These are phyloP conservation scores for Orobanche coerulescens DNA, from an alignment of 257 asterid species.

Conservation along the genomic window DNA sequence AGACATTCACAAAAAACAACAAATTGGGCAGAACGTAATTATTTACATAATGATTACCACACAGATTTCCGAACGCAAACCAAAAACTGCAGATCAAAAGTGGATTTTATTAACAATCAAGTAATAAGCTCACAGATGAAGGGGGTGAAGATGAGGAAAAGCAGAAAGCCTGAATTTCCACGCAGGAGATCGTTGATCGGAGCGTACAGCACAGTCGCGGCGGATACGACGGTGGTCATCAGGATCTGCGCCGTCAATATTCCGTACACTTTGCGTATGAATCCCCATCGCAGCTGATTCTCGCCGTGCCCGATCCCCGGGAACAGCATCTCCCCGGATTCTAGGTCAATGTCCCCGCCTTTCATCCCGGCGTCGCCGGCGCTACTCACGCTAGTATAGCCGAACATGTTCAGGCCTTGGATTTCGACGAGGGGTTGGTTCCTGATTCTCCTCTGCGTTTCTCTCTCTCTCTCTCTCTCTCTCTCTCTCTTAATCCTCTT, in stretches of 20 bases:
- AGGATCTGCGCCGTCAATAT: constrained; percentile 86
- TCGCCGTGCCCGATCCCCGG: constrained; percentile 96
- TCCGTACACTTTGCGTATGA: constrained; percentile 91
- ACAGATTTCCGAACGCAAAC: neutral
- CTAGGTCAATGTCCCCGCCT: constrained; percentile 38
- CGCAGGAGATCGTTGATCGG: constrained; percentile 80
- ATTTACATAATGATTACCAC: neutral
- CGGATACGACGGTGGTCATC: constrained; percentile 56
- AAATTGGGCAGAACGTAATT: neutral
- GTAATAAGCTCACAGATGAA: constrained; percentile 53
- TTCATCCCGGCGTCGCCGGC: constrained; percentile 32
- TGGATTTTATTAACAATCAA: neutral
- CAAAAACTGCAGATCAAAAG: constrained; percentile 3
- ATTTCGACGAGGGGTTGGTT: constrained; percentile 16
- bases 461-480: constrained; percentile 7
- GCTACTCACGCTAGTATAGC: constrained; percentile 41
- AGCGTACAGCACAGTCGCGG: constrained; percentile 57
- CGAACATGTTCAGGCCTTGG: constrained; percentile 44
- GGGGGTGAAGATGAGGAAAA: constrained; percentile 77
- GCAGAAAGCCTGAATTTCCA: constrained; percentile 57
- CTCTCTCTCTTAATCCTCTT: constrained; percentile 4
- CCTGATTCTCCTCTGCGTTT: neutral
- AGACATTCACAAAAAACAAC: constrained; percentile 5
- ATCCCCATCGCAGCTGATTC: constrained; percentile 95
- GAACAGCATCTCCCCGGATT: constrained; percentile 57